These are phyloP conservation scores for Colletotrichum magnum DNA, from an alignment of 2,329 filamentous ascomycete species.

Conservation along the genomic window DNA sequence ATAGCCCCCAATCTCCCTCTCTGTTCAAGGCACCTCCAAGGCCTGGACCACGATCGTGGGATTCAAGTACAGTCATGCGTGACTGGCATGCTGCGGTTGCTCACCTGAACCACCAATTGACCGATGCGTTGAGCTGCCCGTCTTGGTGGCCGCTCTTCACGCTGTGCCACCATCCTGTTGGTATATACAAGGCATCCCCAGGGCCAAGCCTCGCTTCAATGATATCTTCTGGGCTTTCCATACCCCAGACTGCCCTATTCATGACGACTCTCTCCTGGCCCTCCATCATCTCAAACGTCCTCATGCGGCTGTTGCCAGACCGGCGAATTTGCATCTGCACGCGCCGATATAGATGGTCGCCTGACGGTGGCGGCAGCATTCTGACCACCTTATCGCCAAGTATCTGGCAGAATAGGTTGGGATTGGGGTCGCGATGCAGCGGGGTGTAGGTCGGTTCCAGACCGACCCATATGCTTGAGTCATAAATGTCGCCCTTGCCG, in stretches of 20 bases:
- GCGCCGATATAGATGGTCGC: slow-evolving; percentile 73
- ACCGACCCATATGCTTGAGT: slow-evolving; percentile 90
- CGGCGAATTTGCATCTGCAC: slow-evolving; percentile 59
- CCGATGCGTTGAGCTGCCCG: slow-evolving; percentile 58
- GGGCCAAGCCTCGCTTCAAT: slow-evolving; percentile 70
- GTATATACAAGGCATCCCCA: slow-evolving; percentile 84
- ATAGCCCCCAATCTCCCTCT: too few relatives aligned
- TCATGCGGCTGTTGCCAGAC: slow-evolving; percentile 65
- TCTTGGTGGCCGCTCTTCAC: slow-evolving; percentile 54
- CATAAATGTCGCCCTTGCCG: slow-evolving; percentile 88
- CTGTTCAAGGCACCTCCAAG: too few relatives aligned
- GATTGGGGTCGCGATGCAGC: slow-evolving; percentile 92
- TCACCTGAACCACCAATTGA: slow-evolving; percentile 63
- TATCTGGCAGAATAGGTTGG: slow-evolving; percentile 91
- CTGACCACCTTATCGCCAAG: slow-evolving; percentile 80
- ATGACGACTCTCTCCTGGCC: slow-evolving; percentile 78
- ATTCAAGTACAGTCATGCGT: background rate
- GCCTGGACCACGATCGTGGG: too few relatives aligned
- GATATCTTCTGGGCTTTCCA: slow-evolving; percentile 51
- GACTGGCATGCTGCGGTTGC: background rate
- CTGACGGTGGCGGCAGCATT: slow-evolving; percentile 76
- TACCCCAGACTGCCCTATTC: slow-evolving; percentile 79
- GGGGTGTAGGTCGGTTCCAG: slow-evolving; percentile 90
- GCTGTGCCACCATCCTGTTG: slow-evolving; percentile 68
- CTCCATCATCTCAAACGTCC: slow-evolving; percentile 93